A percentile compares a stretch with the other conserved stretches of the same genome.
phyloP scores from a whole-genome alignment of 1,284 basidiomycete species.

The Trametes pubescens region DNA sequence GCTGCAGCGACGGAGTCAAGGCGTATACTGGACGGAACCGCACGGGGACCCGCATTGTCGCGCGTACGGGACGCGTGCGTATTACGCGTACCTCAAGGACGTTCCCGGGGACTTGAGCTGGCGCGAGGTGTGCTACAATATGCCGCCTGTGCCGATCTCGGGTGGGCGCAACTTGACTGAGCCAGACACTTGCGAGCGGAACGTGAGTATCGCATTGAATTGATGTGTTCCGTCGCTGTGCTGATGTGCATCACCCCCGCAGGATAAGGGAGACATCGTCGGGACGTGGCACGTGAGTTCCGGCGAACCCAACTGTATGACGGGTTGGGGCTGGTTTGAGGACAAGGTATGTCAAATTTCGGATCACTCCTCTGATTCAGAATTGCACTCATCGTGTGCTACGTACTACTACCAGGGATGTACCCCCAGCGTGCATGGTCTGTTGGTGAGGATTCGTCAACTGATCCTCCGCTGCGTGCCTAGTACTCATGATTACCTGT shows the following conservation, averaged over 20 bases:
- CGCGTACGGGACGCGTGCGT: slow-evolving; percentile 30
- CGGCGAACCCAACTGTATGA: slow-evolving; percentile 34
- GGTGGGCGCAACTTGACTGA: slow-evolving; percentile 24
- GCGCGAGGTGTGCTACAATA: slow-evolving; percentile 31
- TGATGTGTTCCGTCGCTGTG: background rate
- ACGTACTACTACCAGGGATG: slow-evolving; percentile 26
- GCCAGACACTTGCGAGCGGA: slow-evolving; percentile 28
- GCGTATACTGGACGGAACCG: slow-evolving; percentile 31
- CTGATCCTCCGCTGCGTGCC: too few relatives aligned
- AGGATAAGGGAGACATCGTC: slow-evolving; percentile 24
- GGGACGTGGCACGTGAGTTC: slow-evolving; percentile 35
- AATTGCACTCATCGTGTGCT: background rate
- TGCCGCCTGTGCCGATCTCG: slow-evolving; percentile 27
- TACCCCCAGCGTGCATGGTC: slow-evolving; percentile 7
- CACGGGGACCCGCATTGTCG: slow-evolving; percentile 25
- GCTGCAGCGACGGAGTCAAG: slow-evolving; percentile 26
- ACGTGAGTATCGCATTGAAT: slow-evolving; percentile 10
- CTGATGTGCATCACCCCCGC: background rate
- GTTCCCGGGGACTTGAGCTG: slow-evolving; percentile 27
- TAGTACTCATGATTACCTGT: background rate
- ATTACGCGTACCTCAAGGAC: slow-evolving; percentile 27
- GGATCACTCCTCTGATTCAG: background rate
- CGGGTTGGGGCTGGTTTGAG: slow-evolving; percentile 26
- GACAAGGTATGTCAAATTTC: slow-evolving; percentile 24
- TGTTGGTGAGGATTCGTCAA: background rate